Percentiles rank a stretch among this genome's conserved stretches.
phyloP scores from a whole-genome alignment of 2,329 filamentous ascomycete species.

The Diaporthe humulicola region DNA sequence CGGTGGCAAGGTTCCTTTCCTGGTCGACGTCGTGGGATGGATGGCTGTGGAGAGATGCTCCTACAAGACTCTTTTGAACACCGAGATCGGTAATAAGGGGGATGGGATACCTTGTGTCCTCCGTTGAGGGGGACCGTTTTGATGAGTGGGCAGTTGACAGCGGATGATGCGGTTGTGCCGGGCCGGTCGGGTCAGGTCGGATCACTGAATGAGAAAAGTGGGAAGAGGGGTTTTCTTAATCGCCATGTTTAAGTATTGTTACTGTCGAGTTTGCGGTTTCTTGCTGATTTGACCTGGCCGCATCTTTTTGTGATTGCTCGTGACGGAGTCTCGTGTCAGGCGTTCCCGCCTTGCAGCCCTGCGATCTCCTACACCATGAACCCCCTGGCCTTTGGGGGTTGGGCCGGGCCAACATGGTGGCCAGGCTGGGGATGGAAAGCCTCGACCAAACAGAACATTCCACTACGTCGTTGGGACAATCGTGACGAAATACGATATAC shows the following conservation, averaged over 20 bases:
- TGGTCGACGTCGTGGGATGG: conserved; percentile 33
- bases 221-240: conserved; percentile 35
- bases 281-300: conserved; percentile 32
- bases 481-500: conserved; percentile 28
- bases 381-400: not conserved
- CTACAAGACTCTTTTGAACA: conserved; percentile 34
- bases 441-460: conserved; percentile 14
- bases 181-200: conserved; percentile 32
- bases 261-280: conserved; percentile 37
- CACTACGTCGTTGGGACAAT: conserved; percentile 14
- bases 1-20: conserved; percentile 3
- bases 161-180: conserved; percentile 29
- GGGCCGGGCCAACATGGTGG: not conserved
- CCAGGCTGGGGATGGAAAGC: conserved; percentile 5
- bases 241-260: conserved; percentile 39
- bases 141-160: conserved; percentile 29
- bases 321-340: conserved; percentile 22
- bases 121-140: conserved; percentile 1
- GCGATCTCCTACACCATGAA: conserved; percentile 1
- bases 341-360: conserved; percentile 4
- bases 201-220: conserved; percentile 24
- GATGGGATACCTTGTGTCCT: not conserved
- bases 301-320: conserved; percentile 34
- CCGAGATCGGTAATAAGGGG: conserved; percentile 34
- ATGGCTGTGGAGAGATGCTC: conserved; percentile 19